A percentile compares a stretch with the other conserved stretches of the same genome.
Conservation (phyloP, 2,329 filamentous ascomycete species). For the Akanthomyces lecanii region DNA sequence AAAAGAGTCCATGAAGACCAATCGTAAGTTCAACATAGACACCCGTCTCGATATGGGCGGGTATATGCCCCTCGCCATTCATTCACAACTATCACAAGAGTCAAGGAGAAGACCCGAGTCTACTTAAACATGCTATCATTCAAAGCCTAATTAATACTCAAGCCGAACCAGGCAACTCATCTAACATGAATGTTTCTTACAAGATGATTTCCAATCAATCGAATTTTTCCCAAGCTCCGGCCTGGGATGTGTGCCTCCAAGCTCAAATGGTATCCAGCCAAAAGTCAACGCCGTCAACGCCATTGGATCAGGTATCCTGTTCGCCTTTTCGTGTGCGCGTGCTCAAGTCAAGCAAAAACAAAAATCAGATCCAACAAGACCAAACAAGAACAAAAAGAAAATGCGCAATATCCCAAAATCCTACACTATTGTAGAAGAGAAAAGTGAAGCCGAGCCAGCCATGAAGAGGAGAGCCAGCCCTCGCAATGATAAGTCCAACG, state of each 20-base stretch:
- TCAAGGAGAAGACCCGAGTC: not conserved
- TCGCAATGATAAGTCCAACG: constrained; percentile 13
- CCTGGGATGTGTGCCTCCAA: not conserved
- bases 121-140: constrained; percentile 13
- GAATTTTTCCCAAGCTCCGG: not conserved
- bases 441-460: not conserved
- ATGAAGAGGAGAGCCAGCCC: constrained; percentile 2
- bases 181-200: constrained; percentile 16
- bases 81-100: too few species aligned
- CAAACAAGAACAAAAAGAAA: not conserved
- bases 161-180: constrained; percentile 12
- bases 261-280: constrained; percentile 14
- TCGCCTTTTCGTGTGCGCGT: not conserved
- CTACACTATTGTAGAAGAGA: not conserved
- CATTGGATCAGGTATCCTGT: constrained; percentile 7
- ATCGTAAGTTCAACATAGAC: too few species aligned
- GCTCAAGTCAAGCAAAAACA: not conserved
- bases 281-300: constrained; percentile 14
- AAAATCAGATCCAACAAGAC: not conserved
- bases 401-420: constrained; percentile 3
- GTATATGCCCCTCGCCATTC: too few species aligned
- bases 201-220: not conserved
- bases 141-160: constrained; percentile 15
- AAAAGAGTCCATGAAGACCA: too few species aligned
- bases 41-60: too few species aligned